phyloP scores from a whole-genome alignment of 805 yeast genomes.

The Starmera amethionina region DNA sequence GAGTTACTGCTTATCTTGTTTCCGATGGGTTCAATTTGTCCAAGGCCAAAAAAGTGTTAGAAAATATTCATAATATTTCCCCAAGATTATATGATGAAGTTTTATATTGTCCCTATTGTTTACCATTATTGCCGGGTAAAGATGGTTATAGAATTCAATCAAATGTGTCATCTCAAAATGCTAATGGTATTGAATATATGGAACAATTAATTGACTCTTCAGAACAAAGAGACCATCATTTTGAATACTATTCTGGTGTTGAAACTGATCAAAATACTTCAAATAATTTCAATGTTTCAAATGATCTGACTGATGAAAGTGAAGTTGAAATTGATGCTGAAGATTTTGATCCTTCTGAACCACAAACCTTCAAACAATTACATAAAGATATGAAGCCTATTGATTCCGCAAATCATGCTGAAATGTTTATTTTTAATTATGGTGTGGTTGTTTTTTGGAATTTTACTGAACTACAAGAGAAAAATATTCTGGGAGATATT shows the following conservation, averaged over 20 bases:
- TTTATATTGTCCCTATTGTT: constrained; percentile 79
- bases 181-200: constrained; percentile 39
- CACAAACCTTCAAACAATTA: constrained; percentile 68
- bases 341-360: constrained; percentile 87
- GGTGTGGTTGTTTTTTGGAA: constrained; percentile 99
- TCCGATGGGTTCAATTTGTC: constrained; percentile 72
- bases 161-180: constrained; percentile 32
- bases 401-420: constrained; percentile 48
- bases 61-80: constrained; percentile 66
- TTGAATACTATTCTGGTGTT: constrained; percentile 80
- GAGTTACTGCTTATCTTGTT: constrained; percentile 88
- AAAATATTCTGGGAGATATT: constrained; percentile 85
- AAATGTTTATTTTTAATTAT: constrained; percentile 79
- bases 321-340: constrained; percentile 21
- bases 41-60: constrained; percentile 53
- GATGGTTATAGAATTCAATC: constrained; percentile 71
- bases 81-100: constrained; percentile 90
- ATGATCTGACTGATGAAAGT: constrained; percentile 18
- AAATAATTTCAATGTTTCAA: constrained; percentile 27
- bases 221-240: constrained; percentile 86
- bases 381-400: constrained; percentile 11
- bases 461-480: constrained; percentile 85
- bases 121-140: constrained; percentile 80
- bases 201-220: constrained; percentile 71
- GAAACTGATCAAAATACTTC: constrained; percentile 47